Evolutionary conservation across 208 protist species (phyloP).

Genomic region (Crithidia bombi): DNA sequence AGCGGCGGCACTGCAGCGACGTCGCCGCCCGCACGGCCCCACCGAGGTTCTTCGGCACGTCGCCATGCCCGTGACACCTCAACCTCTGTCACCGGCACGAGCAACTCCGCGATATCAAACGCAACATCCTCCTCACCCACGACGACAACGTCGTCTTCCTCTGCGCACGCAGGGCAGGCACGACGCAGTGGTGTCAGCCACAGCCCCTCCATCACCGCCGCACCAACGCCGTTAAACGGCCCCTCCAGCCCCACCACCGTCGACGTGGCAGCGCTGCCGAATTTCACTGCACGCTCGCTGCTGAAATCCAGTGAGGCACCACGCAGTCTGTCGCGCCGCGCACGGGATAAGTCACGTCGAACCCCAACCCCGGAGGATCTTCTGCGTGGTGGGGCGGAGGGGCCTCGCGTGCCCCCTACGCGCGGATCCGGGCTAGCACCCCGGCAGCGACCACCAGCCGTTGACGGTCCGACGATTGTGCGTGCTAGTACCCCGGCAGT

Average conservation of each 20-base stretch:
- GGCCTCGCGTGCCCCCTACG: not conserved
- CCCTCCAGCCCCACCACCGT: not conserved
- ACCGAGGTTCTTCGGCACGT: not conserved
- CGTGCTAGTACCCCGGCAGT: constrained; percentile 4
- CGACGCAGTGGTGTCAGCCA: not conserved
- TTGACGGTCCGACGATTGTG: constrained; percentile 8
- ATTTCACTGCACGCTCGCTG: not conserved
- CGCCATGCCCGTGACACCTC: not conserved
- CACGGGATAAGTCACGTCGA: constrained; percentile 5
- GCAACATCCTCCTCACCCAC: too few species aligned
- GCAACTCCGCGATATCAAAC: too few species aligned
- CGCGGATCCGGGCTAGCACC: not conserved
- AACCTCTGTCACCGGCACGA: not conserved
- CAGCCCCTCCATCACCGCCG: constrained; percentile 3
- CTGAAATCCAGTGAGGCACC: not conserved
- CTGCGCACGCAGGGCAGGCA: not conserved
- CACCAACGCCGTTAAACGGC: not conserved
- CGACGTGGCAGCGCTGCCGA: not conserved
- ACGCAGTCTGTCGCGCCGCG: constrained; percentile 9
- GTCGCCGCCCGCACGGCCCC: not conserved
- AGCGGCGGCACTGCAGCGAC: constrained; percentile 2
- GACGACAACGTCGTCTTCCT: not conserved
- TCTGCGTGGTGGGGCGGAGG: not conserved
- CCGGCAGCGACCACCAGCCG: not conserved
- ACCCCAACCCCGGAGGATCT: constrained; percentile 4